Conservation (phyloP, 768 basidiomycete genomes). For the Rhizopogon salebrosus region DNA sequence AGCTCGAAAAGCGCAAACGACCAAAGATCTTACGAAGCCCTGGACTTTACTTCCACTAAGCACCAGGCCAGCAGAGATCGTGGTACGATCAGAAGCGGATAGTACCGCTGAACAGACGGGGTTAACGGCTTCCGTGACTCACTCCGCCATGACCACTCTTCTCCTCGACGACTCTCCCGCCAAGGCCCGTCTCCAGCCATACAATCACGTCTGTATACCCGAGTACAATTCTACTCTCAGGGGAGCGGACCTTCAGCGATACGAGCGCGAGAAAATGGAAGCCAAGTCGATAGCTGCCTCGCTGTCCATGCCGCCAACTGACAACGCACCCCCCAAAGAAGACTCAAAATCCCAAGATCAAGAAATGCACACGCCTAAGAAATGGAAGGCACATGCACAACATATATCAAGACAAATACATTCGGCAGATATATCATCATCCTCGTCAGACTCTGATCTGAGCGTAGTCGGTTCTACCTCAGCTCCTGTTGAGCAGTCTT, state of each 20-base stretch:
- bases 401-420: background rate
- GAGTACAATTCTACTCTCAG: conserved; percentile 56
- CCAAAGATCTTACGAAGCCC: conserved; percentile 70
- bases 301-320: background rate
- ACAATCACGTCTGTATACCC: conserved; percentile 73
- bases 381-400: conserved; percentile 1
- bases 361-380: conserved; percentile 5
- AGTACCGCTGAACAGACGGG: background rate
- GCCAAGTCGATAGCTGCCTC: conserved; percentile 3
- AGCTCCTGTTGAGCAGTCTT: background rate
- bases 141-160: conserved; percentile 44
- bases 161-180: conserved; percentile 48
- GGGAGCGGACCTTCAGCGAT: conserved; percentile 27
- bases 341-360: background rate
- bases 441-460: conserved; percentile 3
- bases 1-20: conserved; percentile 36
- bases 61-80: conserved; percentile 1
- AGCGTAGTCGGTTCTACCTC: background rate
- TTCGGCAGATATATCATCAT: background rate
- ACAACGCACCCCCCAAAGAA: too few species aligned
- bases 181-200: conserved; percentile 67
- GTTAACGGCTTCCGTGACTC: conserved; percentile 10
- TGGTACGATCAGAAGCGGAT: background rate
- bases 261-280: conserved; percentile 17
- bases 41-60: conserved; percentile 44